Conservation (phyloP, 2,329 filamentous ascomycete genomes). For the Exophiala viscosa region DNA sequence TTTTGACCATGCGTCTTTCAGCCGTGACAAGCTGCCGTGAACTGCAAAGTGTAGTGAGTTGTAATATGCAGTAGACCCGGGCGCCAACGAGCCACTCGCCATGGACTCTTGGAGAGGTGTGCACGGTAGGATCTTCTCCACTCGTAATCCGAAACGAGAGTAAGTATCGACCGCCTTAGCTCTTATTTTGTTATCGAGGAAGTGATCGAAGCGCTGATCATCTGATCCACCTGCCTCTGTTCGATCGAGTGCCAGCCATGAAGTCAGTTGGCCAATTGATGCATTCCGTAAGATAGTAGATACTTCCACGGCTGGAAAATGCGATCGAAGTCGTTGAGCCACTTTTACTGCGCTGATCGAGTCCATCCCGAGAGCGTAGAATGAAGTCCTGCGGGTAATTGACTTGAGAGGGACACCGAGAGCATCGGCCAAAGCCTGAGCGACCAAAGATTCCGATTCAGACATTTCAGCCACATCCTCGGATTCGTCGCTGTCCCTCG, state of each 20-base stretch:
- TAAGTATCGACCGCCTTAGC: slow-evolving; percentile 4
- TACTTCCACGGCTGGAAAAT: slow-evolving; percentile 56
- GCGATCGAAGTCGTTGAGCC: slow-evolving; percentile 53
- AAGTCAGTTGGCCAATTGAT: slow-evolving; percentile 60
- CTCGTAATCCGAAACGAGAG: slow-evolving; percentile 30
- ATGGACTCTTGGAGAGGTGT: slow-evolving; percentile 86
- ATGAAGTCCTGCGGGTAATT: slow-evolving; percentile 64
- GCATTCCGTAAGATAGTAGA: slow-evolving; percentile 67
- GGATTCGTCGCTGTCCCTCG: slow-evolving; percentile 3
- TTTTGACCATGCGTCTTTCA: slow-evolving; percentile 60
- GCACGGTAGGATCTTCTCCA: slow-evolving; percentile 67
- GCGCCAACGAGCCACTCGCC: slow-evolving; percentile 58
- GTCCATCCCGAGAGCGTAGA: slow-evolving; percentile 75
- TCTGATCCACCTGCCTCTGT: not conserved
- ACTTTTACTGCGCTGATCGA: slow-evolving; percentile 76
- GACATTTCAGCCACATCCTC: slow-evolving; percentile 26
- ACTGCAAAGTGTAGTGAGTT: slow-evolving; percentile 69
- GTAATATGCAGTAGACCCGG: slow-evolving; percentile 57
- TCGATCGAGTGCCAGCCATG: not conserved
- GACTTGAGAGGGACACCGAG: slow-evolving; percentile 45
- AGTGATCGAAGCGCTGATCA: not conserved
- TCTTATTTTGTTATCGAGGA: not conserved
- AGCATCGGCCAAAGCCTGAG: slow-evolving; percentile 50
- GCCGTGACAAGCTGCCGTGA: slow-evolving; percentile 43
- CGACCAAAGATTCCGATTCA: slow-evolving; percentile 55